Evolutionary conservation across 148 eudicot genomes (phyloP), one percentile per base, ranked within the genome.

Genomic region (Vaccinium vitisidaea): DNA sequence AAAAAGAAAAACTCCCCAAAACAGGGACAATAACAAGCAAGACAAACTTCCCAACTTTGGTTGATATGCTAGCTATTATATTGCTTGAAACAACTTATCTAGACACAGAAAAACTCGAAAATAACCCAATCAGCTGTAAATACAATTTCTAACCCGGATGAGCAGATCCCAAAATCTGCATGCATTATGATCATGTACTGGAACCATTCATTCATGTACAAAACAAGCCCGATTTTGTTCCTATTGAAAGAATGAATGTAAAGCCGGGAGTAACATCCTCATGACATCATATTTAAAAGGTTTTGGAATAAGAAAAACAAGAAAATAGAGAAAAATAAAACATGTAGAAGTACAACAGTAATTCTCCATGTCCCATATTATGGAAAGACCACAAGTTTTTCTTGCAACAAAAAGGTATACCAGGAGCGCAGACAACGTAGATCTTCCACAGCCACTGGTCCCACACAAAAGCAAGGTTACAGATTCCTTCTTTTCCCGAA

Each of bases 401-500:
- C 43, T 27, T 0, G 18, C 8, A 16, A 83, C 59, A 76, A 65
- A 63, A 59, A 73, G 58, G 27, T 14, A 81, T 93, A 96, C 99
- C 99, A 96, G 92, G 84, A 96, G 89, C 8, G 97, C 95, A 61
- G 99, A 96, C 88, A 96, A 90, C 15, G 98, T 96, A 61, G 99
- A 96, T 87, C 94, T 96, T 59, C 99, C 99, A 82, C 99, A 96
- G 88, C 99, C 99, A 86, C 99, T 96, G 25, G 98, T 96, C 75
- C 97, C 99, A 88, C 99, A 94, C 86, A 94, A 83, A 82, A 96
- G 82, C 88, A 96, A 92, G 11, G 99, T 93, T 81, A 94, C 86
- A 23, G 98, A 94, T 88, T 93, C 99, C 90, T 93, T 96, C 88
- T 94, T 92, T 85, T 96, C 98, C 55, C 98, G 92, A 73, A 93